phyloP scores from a whole-genome alignment of 345 rosid genomes.

The Populus ilicifolia region DNA sequence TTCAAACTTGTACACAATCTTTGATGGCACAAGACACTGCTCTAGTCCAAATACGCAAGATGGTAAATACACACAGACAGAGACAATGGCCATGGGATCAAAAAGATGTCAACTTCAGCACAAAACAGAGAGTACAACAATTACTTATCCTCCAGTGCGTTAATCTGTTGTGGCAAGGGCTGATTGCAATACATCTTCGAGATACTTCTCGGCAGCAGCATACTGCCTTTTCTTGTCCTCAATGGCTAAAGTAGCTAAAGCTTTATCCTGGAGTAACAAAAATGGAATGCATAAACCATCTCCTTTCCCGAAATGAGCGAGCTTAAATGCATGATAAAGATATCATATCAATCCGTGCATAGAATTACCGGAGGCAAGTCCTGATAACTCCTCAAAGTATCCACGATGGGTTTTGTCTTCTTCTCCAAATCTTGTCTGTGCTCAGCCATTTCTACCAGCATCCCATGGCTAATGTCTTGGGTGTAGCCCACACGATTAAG shows the following conservation, averaged over 20 bases:
- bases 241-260: constrained; percentile 85
- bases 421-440: constrained; percentile 82
- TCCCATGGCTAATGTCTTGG: constrained; percentile 82
- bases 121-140: background rate
- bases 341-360: background rate
- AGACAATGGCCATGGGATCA: too few species aligned
- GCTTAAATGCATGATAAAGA: background rate
- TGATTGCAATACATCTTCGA: constrained; percentile 81
- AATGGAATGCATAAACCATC: background rate
- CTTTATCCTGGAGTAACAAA: constrained; percentile 59
- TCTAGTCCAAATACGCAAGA: too few species aligned
- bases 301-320: background rate
- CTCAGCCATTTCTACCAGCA: constrained; percentile 82
- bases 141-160: background rate
- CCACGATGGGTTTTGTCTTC: constrained; percentile 85
- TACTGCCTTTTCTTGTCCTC: constrained; percentile 92
- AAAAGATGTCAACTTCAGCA: background rate
- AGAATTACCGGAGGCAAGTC: constrained; percentile 84
- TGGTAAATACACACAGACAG: too few species aligned
- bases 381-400: constrained; percentile 90
- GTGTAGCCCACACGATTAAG: constrained; percentile 86
- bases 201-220: constrained; percentile 84
- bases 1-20: too few species aligned
- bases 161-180: constrained; percentile 57
- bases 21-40: too few species aligned